Base-by-base conservation (phyloP, 2,329 filamentous ascomycete species). In the Stagonosporopsis cucurbitacearum region DNA sequence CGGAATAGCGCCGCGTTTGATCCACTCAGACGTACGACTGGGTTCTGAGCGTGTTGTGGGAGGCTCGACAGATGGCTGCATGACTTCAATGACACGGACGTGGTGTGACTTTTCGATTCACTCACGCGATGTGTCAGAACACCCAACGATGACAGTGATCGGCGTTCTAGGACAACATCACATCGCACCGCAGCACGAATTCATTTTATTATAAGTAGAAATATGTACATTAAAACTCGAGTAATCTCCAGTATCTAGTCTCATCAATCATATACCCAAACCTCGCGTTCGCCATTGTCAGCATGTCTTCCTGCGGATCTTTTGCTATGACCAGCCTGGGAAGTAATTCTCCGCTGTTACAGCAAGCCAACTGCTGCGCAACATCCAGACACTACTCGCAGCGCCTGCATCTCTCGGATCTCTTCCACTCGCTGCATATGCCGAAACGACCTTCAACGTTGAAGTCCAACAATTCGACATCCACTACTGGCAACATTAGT, bases 331-430 rank as follows among this genome's bases (percentile, higher is more conserved):
- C 50, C 36, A 33, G 42, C 13, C 26, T 62, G 35, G 61, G 57
- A 23, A 59, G 53, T 28, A 62, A 64, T 32, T 64, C 58, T 20
- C 32, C 55, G 1, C 48, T 64, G 6, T 35, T 64, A 25, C 54
- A 62, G 23, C 50, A 56, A 32, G 44, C 55, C 8, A 44, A 35
- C 13, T 53, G 46, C 6, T 50, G 53, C 30, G 52, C 50, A 19
- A 51, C 46, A 11, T 54, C 55, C 6, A 50, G 50, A 6, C 39
- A 61, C 35, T 61, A 61, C 32, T 59, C 60, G 15, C 52, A 63
- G 30, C 52, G 49, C 39, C 43, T 57, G 12, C 60, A 54, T 40
- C 44, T 60, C 5, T 54, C 49, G 15, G 54, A 49, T 25, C 33
- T 58, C 15, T 25, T 57, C 12, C 54, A 54, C 33, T 48, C 39